Evolutionary conservation across 768 basidiomycete genomes (phyloP), one percentile per base, ranked within the genome.

Genomic region (Xerocomellus amylosporus): DNA sequence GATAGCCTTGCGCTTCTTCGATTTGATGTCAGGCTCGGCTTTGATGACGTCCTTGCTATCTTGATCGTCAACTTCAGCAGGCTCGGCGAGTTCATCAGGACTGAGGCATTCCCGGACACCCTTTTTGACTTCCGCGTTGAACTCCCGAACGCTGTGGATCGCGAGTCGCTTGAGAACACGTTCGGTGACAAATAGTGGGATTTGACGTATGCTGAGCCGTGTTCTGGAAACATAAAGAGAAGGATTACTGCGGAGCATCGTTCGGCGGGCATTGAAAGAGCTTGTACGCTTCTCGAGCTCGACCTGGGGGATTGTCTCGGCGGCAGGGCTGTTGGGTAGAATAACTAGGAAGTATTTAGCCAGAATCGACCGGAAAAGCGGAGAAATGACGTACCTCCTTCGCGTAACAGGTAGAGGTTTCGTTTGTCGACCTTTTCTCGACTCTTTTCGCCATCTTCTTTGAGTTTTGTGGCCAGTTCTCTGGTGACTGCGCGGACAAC

Each of bases 181-280:
- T 66, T 99, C 96, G 0, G 90, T 90, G 14, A 86, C 94, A 67
- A 89, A 96, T 0, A 88, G 74, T 0, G 97, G 97, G 22, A 99
- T 81, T 64, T 97, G 93, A 4, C 97, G 91, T 56, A 99, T 82
- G 54, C 91, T 93, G 39, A 99, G 84, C 56, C 97, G 93, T 0
- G 93, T 98, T 65, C 86, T 88, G 26, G 95, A 98, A 64, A 99
- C 88, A 74, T 88, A 99, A 6, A 99, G 77, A 0, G 92, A 90
- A 0, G 97, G 96, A 70, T 98, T 98, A 13, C 87, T 87, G 55
- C 89, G 88, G 38, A 99, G 82, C 31, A 98, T 79, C 0, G 83
- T 74, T 39, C 88, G 80, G 14, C 97, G 89, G 0, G 92, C 85
- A 62, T 88, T 92, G 78, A 88, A 97, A 0, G 95, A 91, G 36